Evolutionary conservation across 169 alveolate species (phyloP), one percentile per base, ranked within the genome.

Genomic region (Eimeria acervulina): DNA sequence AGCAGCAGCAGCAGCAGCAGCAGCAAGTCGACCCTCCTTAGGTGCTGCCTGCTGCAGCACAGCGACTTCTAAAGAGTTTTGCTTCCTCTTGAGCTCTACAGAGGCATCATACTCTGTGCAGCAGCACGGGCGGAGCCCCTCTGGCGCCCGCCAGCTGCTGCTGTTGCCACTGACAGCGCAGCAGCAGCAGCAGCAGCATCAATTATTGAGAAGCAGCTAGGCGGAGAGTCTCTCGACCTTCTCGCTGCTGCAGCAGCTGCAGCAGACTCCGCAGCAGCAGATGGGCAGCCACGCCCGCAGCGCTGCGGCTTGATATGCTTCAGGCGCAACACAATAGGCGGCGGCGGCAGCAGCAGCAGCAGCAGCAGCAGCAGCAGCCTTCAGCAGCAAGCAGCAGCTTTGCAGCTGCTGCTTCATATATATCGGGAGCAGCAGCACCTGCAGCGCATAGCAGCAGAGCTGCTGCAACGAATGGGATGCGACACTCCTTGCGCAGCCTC

Each of bases 401-500:
- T 26, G 81, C 76, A 33, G 93, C 93, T 19, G 93, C 93, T 19
- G 80, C 59, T 0, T 19, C 80, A 23, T 80, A 10, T 44, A 26
- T 10, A 51, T 26, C 44, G 8, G 40, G 5, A 51, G 38, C 70
- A 51, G 44, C 72, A 81, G 90, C 42, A 81, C 51, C 90, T 17
- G 68, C 70, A 81, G 68, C 26, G 40, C 72, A n/a, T 40, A 81
- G 90, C 90, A 81, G 90, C 90, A n/a, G 47, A 40, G 70, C 31
- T 81, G 90, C 90, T 81, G 90, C 90, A 81, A 47, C 90, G 26
- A 42, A 81, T 51, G 90, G 70, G 90, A 81, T 81, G 90, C 90
- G 70, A 44, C 72, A 81, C 8, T 81, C 70, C 47, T 72, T 72
- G 66, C 70, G 90, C 90, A 81, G 40, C 70, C 61, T 42, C 36